Conservation (phyloP, 352 stramenopile species). For the Hyaloperonospora brassicae region DNA sequence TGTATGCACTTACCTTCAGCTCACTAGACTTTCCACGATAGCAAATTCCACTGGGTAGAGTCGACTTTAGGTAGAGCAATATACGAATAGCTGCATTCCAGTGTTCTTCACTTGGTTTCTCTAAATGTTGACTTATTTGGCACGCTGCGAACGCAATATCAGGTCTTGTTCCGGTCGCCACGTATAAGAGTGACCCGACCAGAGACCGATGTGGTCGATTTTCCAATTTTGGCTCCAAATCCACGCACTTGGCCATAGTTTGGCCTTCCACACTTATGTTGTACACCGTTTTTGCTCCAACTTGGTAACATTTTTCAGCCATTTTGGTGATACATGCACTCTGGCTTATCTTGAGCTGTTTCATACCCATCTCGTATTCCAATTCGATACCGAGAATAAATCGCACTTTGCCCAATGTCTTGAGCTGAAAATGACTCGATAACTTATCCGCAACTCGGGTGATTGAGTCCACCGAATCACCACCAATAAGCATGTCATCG, state of each 20-base stretch:
- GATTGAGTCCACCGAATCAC: too few relatives aligned
- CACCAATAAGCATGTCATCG: too few relatives aligned
- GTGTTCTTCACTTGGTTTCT: not conserved
- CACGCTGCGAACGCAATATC: constrained; percentile 19
- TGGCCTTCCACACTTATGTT: not conserved
- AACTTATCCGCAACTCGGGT: not conserved
- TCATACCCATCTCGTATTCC: not conserved
- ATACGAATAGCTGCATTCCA: constrained; percentile 14
- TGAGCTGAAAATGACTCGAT: not conserved
- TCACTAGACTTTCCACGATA: not conserved
- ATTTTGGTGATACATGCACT: not conserved
- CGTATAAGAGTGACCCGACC: constrained; percentile 1
- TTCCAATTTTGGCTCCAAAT: not conserved
- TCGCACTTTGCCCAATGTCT: not conserved
- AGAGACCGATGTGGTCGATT: not conserved
- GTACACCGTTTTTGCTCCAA: not conserved
- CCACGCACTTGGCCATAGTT: not conserved
- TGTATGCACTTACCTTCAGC: not conserved
- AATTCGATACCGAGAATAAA: not conserved
- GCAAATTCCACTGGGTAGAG: not conserved
- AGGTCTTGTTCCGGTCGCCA: constrained; percentile 2
- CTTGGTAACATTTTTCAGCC: not conserved
- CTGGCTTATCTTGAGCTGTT: not conserved
- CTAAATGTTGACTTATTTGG: not conserved
- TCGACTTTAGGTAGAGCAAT: not conserved